Evolutionary conservation across 2,329 filamentous ascomycete genomes (phyloP).

Genomic region (Aspergillus nomiae): DNA sequence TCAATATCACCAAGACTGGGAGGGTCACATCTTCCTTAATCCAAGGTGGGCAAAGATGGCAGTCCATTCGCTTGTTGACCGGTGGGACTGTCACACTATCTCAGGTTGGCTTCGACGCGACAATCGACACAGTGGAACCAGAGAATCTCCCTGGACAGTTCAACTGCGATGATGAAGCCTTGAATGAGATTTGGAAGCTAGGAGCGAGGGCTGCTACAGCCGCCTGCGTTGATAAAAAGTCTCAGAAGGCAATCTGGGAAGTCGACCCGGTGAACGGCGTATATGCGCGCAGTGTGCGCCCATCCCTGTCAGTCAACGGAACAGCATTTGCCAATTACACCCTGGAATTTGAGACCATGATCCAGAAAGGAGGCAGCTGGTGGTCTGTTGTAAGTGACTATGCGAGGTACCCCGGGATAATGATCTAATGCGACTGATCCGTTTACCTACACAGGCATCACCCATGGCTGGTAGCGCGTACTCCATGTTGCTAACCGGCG

Average conservation of each 20-base stretch:
- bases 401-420: accelerated
- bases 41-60: background rate
- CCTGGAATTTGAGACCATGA: background rate
- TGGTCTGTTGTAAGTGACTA: background rate
- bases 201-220: background rate
- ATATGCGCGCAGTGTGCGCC: background rate
- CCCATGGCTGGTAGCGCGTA: background rate
- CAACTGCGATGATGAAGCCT: background rate
- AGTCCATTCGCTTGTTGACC: background rate
- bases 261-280: background rate
- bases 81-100: background rate
- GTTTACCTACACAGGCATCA: background rate
- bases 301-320: background rate
- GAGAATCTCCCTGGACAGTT: background rate
- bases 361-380: background rate
- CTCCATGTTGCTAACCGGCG: background rate
- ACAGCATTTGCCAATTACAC: background rate
- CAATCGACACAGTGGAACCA: background rate
- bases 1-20: background rate
- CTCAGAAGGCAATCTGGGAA: background rate
- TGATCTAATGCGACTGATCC: background rate
- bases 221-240: background rate
- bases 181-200: background rate
- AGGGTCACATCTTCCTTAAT: background rate
- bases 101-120: background rate